phyloP scores from a whole-genome alignment of 345 rosid genomes.

The Carallia pectinifolia region DNA sequence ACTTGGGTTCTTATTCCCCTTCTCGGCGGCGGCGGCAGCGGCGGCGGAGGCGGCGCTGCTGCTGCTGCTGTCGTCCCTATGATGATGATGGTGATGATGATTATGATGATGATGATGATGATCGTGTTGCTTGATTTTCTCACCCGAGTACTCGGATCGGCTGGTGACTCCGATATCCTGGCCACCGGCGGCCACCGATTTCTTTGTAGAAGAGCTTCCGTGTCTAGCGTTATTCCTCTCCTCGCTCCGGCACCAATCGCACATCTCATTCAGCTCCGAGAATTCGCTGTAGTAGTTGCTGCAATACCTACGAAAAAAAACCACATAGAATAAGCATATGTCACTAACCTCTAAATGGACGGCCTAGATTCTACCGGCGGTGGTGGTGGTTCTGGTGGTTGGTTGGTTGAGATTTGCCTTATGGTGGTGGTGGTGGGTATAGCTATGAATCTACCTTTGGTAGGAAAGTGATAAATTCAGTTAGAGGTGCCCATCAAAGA shows the following conservation, averaged over 20 bases:
- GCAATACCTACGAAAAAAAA: slow-evolving; percentile 55
- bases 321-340: not conserved
- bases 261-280: slow-evolving; percentile 58
- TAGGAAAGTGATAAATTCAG: slow-evolving; percentile 25
- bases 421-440: slow-evolving; percentile 18
- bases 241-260: slow-evolving; percentile 95
- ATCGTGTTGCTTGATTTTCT: slow-evolving; percentile 59
- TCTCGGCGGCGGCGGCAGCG: slow-evolving; percentile 26
- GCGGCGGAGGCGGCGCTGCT: not conserved
- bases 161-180: slow-evolving; percentile 35
- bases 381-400: not conserved
- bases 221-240: slow-evolving; percentile 39
- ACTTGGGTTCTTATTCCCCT: slow-evolving; percentile 44
- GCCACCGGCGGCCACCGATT: slow-evolving; percentile 27
- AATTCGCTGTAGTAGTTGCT: slow-evolving; percentile 77
- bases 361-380: too few species aligned
- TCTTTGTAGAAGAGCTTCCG: slow-evolving; percentile 49
- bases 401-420: not conserved
- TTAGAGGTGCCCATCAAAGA: slow-evolving; percentile 27
- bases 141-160: slow-evolving; percentile 61
- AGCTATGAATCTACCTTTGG: slow-evolving; percentile 2
- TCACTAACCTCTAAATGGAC: too few species aligned
- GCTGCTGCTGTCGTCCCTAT: slow-evolving; percentile 29
- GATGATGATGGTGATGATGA: too few species aligned
- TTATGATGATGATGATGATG: too few species aligned